Conservation (phyloP, 768 basidiomycete species). For the Cyclocybe cylindracea region DNA sequence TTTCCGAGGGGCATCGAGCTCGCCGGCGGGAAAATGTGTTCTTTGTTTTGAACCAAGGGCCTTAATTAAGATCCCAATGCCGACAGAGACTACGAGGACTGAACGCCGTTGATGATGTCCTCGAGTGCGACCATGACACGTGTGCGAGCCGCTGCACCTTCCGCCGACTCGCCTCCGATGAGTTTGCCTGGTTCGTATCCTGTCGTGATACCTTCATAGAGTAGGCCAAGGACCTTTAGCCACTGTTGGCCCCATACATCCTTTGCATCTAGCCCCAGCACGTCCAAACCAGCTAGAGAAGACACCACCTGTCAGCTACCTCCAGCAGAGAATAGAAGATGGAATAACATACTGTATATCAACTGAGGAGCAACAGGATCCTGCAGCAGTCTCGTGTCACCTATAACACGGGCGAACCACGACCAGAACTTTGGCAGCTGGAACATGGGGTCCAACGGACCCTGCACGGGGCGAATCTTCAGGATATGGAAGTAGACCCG, state of each 20-base stretch:
- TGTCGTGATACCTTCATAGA: slow-evolving; percentile 63
- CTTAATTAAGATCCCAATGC: background rate
- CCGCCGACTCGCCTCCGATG: slow-evolving; percentile 62
- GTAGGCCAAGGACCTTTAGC: slow-evolving; percentile 66
- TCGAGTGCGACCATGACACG: slow-evolving; percentile 69
- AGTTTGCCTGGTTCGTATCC: slow-evolving; percentile 49
- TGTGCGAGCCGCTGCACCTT: slow-evolving; percentile 63
- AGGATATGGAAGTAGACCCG: slow-evolving; percentile 85
- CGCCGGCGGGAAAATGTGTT: too few species aligned
- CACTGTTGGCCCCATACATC: slow-evolving; percentile 78
- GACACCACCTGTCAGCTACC: slow-evolving; percentile 4
- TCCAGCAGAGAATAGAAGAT: slow-evolving; percentile 1
- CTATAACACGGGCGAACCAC: slow-evolving; percentile 68
- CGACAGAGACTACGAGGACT: background rate
- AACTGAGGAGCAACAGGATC: slow-evolving; percentile 65
- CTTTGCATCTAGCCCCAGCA: slow-evolving; percentile 61
- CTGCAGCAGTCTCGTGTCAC: slow-evolving; percentile 50
- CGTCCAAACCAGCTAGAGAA: slow-evolving; percentile 64
- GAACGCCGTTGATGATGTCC: slow-evolving; percentile 43
- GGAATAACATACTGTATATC: slow-evolving; percentile 57
- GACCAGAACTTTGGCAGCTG: slow-evolving; percentile 68
- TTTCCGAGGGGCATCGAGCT: too few species aligned
- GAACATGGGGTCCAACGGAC: slow-evolving; percentile 54
- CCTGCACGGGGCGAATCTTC: slow-evolving; percentile 35
- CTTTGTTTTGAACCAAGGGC: too few species aligned